Conservation (phyloP, 345 rosid species). For the Excoecaria agallocha region DNA sequence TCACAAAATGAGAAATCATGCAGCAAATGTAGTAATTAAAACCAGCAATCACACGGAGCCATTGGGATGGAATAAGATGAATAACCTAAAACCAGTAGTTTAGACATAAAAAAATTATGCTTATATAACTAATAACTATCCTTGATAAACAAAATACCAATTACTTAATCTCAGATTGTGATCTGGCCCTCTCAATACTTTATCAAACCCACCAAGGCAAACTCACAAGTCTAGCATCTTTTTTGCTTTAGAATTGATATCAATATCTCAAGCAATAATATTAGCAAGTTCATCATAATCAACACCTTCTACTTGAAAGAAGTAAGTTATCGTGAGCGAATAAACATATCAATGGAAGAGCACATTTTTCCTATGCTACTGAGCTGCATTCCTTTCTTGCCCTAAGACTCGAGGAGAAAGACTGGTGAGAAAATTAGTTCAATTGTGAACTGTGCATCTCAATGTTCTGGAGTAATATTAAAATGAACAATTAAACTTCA, state of each 20-base stretch:
- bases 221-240: neutral
- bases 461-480: neutral
- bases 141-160: neutral
- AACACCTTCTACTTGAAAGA: neutral
- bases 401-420: neutral
- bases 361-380: neutral
- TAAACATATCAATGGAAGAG: neutral
- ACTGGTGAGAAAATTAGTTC: neutral
- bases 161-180: neutral
- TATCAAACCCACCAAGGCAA: neutral
- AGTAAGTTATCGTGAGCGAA: neutral
- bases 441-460: neutral
- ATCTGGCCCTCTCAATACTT: neutral
- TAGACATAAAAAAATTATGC: neutral
- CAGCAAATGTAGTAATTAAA: slow-evolving; percentile 9
- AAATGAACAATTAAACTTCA: neutral
- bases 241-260: neutral
- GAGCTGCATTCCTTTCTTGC: neutral
- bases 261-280: neutral
- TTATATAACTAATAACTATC: neutral
- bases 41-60: slow-evolving; percentile 3
- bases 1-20: slow-evolving; percentile 17
- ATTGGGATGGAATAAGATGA: neutral
- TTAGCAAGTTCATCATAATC: neutral
- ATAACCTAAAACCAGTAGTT: neutral